Evolutionary conservation across 257 asterid species (phyloP).

Genomic region (Gentiana macrophylla): DNA sequence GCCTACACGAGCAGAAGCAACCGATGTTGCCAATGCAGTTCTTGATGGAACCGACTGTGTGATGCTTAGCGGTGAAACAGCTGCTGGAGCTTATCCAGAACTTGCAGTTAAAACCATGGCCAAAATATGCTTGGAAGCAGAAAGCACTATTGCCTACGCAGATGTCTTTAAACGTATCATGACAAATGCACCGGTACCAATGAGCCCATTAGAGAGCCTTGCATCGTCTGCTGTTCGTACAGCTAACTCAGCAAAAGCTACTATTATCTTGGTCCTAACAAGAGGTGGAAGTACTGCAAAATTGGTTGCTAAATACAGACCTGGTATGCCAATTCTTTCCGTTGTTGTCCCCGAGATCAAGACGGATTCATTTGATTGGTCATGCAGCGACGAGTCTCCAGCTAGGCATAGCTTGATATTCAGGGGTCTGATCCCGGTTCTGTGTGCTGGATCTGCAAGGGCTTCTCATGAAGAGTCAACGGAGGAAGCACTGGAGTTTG

Average conservation of each 20-base stretch:
- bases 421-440: conserved; percentile 68
- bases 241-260: conserved; percentile 65
- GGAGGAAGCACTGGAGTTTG: conserved; percentile 74
- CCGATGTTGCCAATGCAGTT: conserved; percentile 87
- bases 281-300: conserved; percentile 85
- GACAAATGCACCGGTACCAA: conserved; percentile 74
- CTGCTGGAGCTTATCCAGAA: conserved; percentile 93
- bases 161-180: conserved; percentile 66
- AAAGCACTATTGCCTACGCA: conserved; percentile 58
- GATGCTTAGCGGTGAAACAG: conserved; percentile 92
- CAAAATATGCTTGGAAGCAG: conserved; percentile 75
- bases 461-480: conserved; percentile 86
- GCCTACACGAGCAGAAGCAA: conserved; percentile 91
- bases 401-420: conserved; percentile 79
- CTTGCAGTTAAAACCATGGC: conserved; percentile 87
- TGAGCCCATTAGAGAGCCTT: conserved; percentile 78
- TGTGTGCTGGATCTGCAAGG: conserved; percentile 78
- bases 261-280: conserved; percentile 64
- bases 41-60: conserved; percentile 91
- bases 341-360: conserved; percentile 82
- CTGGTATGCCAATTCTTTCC: conserved; percentile 70
- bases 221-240: conserved; percentile 81
- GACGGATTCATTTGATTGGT: conserved; percentile 77
- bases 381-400: conserved; percentile 77
- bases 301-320: conserved; percentile 78